Conservation (phyloP, 352 stramenopile genomes). For the Thraustotheca clavata region DNA sequence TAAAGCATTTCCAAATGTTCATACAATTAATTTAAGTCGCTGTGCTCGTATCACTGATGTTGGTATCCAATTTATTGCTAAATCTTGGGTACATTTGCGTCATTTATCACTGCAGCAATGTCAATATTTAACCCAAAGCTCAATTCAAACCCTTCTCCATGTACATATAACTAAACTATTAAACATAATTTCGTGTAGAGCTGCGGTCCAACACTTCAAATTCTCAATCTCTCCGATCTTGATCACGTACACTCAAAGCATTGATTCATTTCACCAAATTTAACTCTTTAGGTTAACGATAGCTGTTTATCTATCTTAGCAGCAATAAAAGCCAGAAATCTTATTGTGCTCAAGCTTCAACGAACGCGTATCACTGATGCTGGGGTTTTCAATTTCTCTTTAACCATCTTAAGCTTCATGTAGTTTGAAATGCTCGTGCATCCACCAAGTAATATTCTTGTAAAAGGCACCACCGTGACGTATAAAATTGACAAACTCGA, state of each 20-base stretch:
- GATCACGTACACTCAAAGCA: conserved; percentile 23
- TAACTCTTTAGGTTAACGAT: conserved; percentile 9
- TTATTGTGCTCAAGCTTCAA: background rate
- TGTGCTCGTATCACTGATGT: conserved; percentile 54
- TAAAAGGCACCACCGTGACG: conserved; percentile 47
- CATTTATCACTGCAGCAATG: conserved; percentile 38
- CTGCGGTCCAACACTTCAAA: conserved; percentile 28
- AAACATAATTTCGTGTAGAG: background rate
- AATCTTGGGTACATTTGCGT: conserved; percentile 30
- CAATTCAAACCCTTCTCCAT: conserved; percentile 42
- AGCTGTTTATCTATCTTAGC: background rate
- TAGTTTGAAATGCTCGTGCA: conserved; percentile 46
- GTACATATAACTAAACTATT: conserved; percentile 23
- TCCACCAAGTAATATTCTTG: conserved; percentile 40
- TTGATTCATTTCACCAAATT: background rate
- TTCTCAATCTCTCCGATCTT: conserved; percentile 52
- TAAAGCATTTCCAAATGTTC: conserved; percentile 31
- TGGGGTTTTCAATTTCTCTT: background rate
- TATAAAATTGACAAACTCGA: conserved; percentile 37
- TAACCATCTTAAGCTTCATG: background rate
- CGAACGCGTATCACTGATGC: conserved; percentile 11
- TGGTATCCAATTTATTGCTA: conserved; percentile 33
- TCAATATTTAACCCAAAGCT: conserved; percentile 29
- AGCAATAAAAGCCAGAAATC: background rate
- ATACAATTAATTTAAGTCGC: conserved; percentile 34